These are phyloP conservation scores for Elongisporangium undulatum DNA, from an alignment of 352 stramenopile genomes.

Conservation along the genomic window DNA sequence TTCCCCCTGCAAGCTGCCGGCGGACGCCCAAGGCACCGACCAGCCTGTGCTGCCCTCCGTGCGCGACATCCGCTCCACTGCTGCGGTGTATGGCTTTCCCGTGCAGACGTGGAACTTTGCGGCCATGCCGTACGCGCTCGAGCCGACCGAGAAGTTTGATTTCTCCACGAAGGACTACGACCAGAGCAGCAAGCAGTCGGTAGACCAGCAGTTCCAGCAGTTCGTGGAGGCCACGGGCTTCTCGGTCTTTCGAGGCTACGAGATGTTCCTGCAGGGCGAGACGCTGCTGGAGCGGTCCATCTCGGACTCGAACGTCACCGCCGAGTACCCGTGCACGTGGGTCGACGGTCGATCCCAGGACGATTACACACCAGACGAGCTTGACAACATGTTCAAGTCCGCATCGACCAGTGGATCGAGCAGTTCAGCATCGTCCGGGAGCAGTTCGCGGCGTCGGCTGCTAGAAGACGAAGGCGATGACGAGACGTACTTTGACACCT, in stretches of 20 bases:
- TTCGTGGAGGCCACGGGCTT: conserved; percentile 18
- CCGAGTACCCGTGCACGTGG: conserved; percentile 23
- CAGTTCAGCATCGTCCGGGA: background rate
- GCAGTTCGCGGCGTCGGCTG: background rate
- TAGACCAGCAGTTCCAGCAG: conserved; percentile 5
- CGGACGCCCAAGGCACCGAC: background rate
- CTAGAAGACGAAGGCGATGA: conserved; percentile 1
- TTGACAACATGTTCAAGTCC: background rate
- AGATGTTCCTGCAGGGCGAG: conserved; percentile 39
- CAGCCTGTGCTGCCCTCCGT: conserved; percentile 17
- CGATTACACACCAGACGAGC: conserved; percentile 1
- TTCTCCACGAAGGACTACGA: conserved; percentile 9
- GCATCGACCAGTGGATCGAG: background rate
- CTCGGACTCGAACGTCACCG: conserved; percentile 26
- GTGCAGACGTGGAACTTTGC: conserved; percentile 35
- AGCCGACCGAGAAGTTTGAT: conserved; percentile 9
- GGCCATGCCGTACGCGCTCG: conserved; percentile 21
- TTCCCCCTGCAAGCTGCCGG: conserved; percentile 18
- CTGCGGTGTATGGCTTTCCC: conserved; percentile 31
- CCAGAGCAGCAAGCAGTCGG: background rate
- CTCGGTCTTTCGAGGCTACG: conserved; percentile 21
- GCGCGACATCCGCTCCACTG: conserved; percentile 23
- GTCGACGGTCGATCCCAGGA: conserved; percentile 16
- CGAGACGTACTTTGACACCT: conserved; percentile 8
- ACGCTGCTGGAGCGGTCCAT: conserved; percentile 28